Conservation (phyloP, 805 yeast genomes). For the Cyberlindnera saturnus region DNA sequence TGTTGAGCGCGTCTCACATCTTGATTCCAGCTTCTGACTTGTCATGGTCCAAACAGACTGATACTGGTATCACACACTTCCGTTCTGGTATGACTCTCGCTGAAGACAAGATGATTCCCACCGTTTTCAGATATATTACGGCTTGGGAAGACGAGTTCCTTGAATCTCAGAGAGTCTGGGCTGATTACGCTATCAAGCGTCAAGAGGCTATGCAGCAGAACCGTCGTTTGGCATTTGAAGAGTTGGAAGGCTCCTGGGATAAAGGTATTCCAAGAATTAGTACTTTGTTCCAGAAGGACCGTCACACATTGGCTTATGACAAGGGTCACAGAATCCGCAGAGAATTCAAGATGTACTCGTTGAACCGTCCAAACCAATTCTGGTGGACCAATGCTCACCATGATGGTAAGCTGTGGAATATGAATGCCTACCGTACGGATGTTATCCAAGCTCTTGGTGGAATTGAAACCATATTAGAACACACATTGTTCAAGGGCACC, state of each 20-base stretch:
- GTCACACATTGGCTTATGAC: constrained; percentile 91
- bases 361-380: constrained; percentile 76
- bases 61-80: constrained; percentile 90
- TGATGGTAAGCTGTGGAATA: constrained; percentile 94
- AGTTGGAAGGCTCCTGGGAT: constrained; percentile 92
- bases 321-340: constrained; percentile 86
- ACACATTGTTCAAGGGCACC: constrained; percentile 91
- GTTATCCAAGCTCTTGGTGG: constrained; percentile 98
- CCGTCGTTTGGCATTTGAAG: constrained; percentile 85
- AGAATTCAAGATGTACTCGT: constrained; percentile 67
- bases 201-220: constrained; percentile 82
- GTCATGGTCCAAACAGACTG: constrained; percentile 88
- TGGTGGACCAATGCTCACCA: constrained; percentile 96
- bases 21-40: constrained; percentile 90
- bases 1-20: constrained; percentile 95
- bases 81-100: constrained; percentile 86
- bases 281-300: constrained; percentile 89
- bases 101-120: constrained; percentile 81
- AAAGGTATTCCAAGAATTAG: constrained; percentile 95
- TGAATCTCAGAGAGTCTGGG: constrained; percentile 97
- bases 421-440: constrained; percentile 88
- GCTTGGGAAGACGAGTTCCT: constrained; percentile 95
- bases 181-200: constrained; percentile 88
- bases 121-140: constrained; percentile 85
- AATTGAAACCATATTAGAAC: constrained; percentile 91